A percentile compares a stretch with the other conserved stretches of the same genome.
Evolutionary conservation across 2,329 filamentous ascomycete genomes (phyloP).

Genomic region (Sarocladium kiliense): DNA sequence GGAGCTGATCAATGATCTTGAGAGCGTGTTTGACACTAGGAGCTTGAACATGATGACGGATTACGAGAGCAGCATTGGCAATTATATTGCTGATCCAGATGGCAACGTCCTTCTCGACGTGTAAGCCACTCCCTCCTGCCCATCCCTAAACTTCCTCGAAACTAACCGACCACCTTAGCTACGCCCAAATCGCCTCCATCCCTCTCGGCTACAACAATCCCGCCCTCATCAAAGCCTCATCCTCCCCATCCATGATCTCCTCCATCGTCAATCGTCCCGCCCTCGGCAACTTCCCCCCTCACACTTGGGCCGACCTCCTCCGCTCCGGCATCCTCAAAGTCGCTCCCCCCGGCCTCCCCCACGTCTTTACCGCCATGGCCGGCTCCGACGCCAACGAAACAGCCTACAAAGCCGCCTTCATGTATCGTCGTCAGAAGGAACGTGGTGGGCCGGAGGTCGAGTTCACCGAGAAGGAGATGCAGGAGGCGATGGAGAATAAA

Average conservation of each 20-base stretch:
- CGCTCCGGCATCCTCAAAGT: conserved; percentile 76
- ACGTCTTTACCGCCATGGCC: conserved; percentile 86
- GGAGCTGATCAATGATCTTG: conserved; percentile 63
- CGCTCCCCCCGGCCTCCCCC: conserved; percentile 75
- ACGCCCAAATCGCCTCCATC: conserved; percentile 90
- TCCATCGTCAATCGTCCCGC: conserved; percentile 85
- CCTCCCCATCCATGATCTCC: conserved; percentile 71
- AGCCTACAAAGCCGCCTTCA: conserved; percentile 93
- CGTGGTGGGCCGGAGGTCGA: conserved; percentile 73
- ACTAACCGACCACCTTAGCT: no score
- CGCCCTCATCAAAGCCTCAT: conserved; percentile 61
- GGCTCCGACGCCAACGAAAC: conserved; percentile 93
- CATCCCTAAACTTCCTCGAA: background rate
- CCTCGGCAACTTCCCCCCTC: conserved; percentile 83
- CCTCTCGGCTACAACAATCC: conserved; percentile 92
- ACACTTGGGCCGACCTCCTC: conserved; percentile 77
- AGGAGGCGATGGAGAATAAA: conserved; percentile 74
- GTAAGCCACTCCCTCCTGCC: conserved; percentile 31
- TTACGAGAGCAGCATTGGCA: conserved; percentile 69
- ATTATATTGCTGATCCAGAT: conserved; percentile 73
- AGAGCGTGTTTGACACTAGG: conserved; percentile 78
- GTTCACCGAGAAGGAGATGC: conserved; percentile 73
- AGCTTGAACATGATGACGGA: conserved; percentile 80
- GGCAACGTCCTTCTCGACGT: conserved; percentile 70
- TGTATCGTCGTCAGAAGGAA: conserved; percentile 78